Evolutionary conservation across 139 green algal species (phyloP), one percentile per base, ranked within the genome.

Genomic region (Volvox reticuliferus): DNA sequence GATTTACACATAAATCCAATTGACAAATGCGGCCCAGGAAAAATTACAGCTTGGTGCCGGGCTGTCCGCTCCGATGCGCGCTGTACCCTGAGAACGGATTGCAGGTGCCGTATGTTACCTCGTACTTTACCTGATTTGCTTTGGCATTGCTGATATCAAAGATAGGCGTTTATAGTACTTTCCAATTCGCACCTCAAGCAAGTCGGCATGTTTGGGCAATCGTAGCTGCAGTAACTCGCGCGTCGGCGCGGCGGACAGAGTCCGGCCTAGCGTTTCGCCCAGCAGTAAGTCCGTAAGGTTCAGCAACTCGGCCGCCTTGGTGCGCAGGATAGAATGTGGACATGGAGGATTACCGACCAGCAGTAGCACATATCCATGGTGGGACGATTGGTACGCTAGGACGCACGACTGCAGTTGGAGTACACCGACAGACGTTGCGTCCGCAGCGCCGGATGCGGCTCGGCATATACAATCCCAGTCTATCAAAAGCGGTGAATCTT

Each of bases 251-350:
- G 67, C 83, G 0, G 67, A 36, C 0, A 80, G 2, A 0, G 24
- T n/a, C 24, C 21, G 3, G 22, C 24, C 36, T 9, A 68, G 14
- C 35, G 50, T 55, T 1, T 36, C 67, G 6, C 83, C 83, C 1
- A 88, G 5, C 36, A 88, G 33, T 18, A 88, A 24, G 35, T 88
- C 83, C 17, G 73, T 28, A 3, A 88, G 0, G 36, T 88, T 88
- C 1, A 88, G 65, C 26, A 88, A 35, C 67, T 88, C 83, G 12
- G 83, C 83, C 0, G 79, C 9, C 55, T 88, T 88, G 1, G 68
- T 32, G 2, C 67, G 83, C 33, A 88, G 1, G 17, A 63, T 18
- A 1, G 35, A 5, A 20, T 50, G 36, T 1, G 83, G 61, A 24
- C 65, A 77, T 9, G 67, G 14, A 16, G 35, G 22, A 0, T 36